These are phyloP conservation scores for Teunomyces tritomae DNA, from an alignment of 805 yeast genomes.

Conservation along the genomic window DNA sequence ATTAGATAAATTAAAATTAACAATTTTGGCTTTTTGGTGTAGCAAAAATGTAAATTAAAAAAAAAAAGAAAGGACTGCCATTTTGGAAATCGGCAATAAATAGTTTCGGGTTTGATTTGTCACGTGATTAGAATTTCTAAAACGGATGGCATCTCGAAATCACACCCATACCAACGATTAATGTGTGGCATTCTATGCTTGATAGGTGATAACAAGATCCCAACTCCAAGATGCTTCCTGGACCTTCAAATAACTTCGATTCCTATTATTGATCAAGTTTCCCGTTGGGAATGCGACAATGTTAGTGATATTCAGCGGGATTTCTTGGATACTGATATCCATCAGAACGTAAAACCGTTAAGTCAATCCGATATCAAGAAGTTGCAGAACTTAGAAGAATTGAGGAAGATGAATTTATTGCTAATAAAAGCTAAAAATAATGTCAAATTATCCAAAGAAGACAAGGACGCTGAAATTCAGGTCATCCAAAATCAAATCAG, in stretches of 20 bases:
- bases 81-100: too few species aligned
- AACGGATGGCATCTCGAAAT: not conserved
- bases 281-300: conserved; percentile 13
- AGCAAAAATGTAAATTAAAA: too few species aligned
- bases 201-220: conserved; percentile 10
- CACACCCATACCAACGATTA: not conserved
- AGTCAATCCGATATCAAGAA: conserved; percentile 23
- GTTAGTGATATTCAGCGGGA: conserved; percentile 5
- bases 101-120: too few species aligned
- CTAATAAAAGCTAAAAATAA: conserved; percentile 26
- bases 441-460: conserved; percentile 19
- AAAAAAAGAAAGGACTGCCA: too few species aligned
- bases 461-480: conserved; percentile 8
- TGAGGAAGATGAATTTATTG: conserved; percentile 25
- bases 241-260: not conserved
- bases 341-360: conserved; percentile 8
- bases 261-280: not conserved
- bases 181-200: conserved; percentile 61
- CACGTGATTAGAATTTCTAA: not conserved
- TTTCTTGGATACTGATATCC: conserved; percentile 9
- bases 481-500: conserved; percentile 14
- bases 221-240: not conserved
- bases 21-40: not conserved
- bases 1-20: not conserved
- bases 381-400: conserved; percentile 21